A percentile compares a stretch with the other conserved stretches of the same genome.
phyloP scores from a whole-genome alignment of 768 basidiomycete species.

The Mycena sanguinolenta region DNA sequence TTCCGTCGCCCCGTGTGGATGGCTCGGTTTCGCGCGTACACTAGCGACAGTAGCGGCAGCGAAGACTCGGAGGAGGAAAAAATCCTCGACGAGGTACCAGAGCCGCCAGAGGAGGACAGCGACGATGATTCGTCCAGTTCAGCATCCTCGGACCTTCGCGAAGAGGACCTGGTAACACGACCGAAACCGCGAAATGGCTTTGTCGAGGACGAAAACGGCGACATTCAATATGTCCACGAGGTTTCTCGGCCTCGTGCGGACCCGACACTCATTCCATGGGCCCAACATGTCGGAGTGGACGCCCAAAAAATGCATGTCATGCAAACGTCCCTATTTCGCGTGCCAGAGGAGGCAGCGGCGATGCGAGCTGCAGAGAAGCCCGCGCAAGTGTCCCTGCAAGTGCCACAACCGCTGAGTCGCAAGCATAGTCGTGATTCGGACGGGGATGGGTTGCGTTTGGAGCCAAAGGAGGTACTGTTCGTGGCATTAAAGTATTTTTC shows the following conservation, averaged over 20 bases:
- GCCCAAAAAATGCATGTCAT: conserved; percentile 92
- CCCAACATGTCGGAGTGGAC: conserved; percentile 81
- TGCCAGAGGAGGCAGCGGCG: conserved; percentile 79
- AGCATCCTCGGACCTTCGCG: conserved; percentile 61
- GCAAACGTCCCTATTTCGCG: conserved; percentile 89
- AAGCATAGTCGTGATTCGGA: conserved; percentile 87
- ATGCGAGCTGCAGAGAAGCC: conserved; percentile 66
- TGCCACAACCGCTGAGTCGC: conserved; percentile 61
- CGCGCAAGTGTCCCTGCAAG: conserved; percentile 49
- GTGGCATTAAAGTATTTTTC: conserved; percentile 20
- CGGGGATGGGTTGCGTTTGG: conserved; percentile 73
- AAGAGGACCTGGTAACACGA: conserved; percentile 59
- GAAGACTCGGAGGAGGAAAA: conserved; percentile 56
- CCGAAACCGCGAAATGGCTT: conserved; percentile 57
- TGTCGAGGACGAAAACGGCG: conserved; percentile 68
- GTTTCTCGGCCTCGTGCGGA: conserved; percentile 54
- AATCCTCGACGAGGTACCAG: conserved; percentile 45
- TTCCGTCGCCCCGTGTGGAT: conserved; percentile 46
- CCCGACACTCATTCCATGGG: conserved; percentile 76
- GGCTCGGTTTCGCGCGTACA: conserved; percentile 78
- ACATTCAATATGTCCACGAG: conserved; percentile 61
- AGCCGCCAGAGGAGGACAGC: conserved; percentile 48
- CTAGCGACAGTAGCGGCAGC: conserved; percentile 62
- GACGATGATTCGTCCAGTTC: conserved; percentile 52
- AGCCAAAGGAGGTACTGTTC: conserved; percentile 70